Conservation (phyloP, 108 stramenopile genomes). For the Cyclotella baltica region DNA sequence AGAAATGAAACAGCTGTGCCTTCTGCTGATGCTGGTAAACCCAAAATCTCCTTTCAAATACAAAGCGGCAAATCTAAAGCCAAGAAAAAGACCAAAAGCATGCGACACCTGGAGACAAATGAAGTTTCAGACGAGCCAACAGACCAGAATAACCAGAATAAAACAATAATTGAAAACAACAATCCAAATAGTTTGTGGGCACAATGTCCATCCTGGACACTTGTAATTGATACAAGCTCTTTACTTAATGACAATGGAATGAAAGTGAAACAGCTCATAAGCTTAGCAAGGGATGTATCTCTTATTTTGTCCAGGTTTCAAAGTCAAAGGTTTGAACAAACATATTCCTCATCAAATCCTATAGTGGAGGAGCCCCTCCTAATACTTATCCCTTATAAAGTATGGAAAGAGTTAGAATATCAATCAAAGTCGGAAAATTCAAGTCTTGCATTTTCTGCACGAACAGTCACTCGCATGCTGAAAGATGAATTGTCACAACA, state of each 20-base stretch:
- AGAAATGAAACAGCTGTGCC: not conserved
- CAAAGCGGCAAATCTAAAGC: slow-evolving; percentile 9
- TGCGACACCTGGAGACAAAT: not conserved
- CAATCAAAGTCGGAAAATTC: slow-evolving; percentile 22
- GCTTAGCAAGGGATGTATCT: slow-evolving; percentile 13
- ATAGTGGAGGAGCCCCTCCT: slow-evolving; percentile 15
- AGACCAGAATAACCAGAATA: not conserved
- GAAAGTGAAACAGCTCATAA: slow-evolving; percentile 3
- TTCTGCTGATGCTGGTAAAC: not conserved
- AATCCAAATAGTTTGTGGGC: not conserved
- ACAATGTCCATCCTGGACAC: slow-evolving; percentile 14
- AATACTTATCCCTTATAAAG: slow-evolving; percentile 14
- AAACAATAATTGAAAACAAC: not conserved
- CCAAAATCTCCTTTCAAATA: slow-evolving; percentile 23
- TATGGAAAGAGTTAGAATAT: slow-evolving; percentile 29
- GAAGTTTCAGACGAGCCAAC: not conserved
- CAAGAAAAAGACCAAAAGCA: slow-evolving; percentile 13
- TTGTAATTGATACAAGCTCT: slow-evolving; percentile 24
- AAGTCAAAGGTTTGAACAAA: not conserved
- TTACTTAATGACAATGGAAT: slow-evolving; percentile 19
- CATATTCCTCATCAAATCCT: not conserved
- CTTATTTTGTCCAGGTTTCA: not conserved
- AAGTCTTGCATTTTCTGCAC: slow-evolving; percentile 4
- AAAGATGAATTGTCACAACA: slow-evolving; percentile 15
- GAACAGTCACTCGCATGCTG: slow-evolving; percentile 20